Evolutionary conservation across 2,329 filamentous ascomycete species (phyloP), one percentile per base, ranked within the genome.

Genomic region (Botrytis cinerea): DNA sequence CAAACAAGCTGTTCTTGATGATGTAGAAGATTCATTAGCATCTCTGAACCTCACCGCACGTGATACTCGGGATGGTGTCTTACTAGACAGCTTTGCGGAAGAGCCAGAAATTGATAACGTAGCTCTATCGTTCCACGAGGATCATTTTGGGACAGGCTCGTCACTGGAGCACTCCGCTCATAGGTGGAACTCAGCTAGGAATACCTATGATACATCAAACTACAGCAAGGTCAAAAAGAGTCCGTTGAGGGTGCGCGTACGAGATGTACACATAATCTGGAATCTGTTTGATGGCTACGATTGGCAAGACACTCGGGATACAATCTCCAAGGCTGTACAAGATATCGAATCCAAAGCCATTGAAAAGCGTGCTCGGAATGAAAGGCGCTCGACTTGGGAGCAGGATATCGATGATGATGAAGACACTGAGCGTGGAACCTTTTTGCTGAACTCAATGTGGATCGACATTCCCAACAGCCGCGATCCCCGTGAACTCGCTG

Each of bases 231-330:
- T 91, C 14, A 86, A 86, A 57, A 86, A 86, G 71, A 93, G 91
- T 75, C 93, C 95, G 9, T 83, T 99, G 22, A 91, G 90, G 76
- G 86, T 98, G 4, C 90, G 90, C 8, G 87, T 98, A 25, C 91
- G 93, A 40, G 94, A 98, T 80, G 91, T 97, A 18, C 94, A 98
- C 80, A 85, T 98, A 70, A 98, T 98, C 74, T 99, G 96, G 96
- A 97, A 99, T 80, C 85, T 99, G 1, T 98, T 96, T 82, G 96
- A 99, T 84, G 96, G 96, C 1, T 99, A 97, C 81, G 97, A 99
- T 82, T 99, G 97, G 97, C 89, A 91, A 77, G 88, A 89, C 61
- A 99, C 97, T 0, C 89, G 95, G 61, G 92, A 96, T 75, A 89
- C 92, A 6, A 97, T 99, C 73, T 90, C 91, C 35, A 93, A 95